A percentile compares a stretch with the other conserved stretches of the same genome.
Conservation (phyloP, 179 eudicot species). For the Beta macrorhiza region DNA sequence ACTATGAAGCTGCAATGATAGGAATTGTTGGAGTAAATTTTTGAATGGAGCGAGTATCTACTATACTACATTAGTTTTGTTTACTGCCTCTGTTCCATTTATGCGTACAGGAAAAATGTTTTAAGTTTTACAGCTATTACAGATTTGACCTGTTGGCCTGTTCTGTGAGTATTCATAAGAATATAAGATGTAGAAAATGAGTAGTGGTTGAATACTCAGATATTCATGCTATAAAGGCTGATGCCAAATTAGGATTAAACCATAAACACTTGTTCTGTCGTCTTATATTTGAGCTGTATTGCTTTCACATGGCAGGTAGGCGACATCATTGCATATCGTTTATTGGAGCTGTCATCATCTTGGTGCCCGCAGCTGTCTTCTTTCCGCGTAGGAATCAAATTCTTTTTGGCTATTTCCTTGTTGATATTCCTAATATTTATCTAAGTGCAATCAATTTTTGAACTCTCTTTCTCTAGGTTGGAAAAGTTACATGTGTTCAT, state of each 20-base stretch:
- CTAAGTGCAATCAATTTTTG: slow-evolving; percentile 3
- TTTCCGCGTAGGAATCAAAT: slow-evolving; percentile 49
- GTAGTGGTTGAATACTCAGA: background rate
- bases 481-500: slow-evolving; percentile 51
- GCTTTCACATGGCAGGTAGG: slow-evolving; percentile 59
- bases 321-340: slow-evolving; percentile 80
- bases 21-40: background rate
- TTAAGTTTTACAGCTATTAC: background rate
- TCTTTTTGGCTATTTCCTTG: slow-evolving; percentile 9
- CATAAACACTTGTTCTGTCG: background rate
- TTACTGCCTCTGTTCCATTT: background rate
- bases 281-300: slow-evolving; percentile 3
- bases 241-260: background rate
- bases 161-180: background rate
- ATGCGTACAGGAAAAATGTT: background rate
- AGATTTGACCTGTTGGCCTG: background rate
- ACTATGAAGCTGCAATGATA: background rate
- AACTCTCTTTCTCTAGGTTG: slow-evolving; percentile 50
- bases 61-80: background rate
- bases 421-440: slow-evolving; percentile 5
- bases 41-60: background rate
- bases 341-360: slow-evolving; percentile 73
- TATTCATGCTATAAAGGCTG: background rate
- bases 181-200: background rate
- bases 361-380: slow-evolving; percentile 79